Base-by-base conservation (phyloP, 2,329 filamentous ascomycete genomes). In the Stenocarpella maydis region DNA sequence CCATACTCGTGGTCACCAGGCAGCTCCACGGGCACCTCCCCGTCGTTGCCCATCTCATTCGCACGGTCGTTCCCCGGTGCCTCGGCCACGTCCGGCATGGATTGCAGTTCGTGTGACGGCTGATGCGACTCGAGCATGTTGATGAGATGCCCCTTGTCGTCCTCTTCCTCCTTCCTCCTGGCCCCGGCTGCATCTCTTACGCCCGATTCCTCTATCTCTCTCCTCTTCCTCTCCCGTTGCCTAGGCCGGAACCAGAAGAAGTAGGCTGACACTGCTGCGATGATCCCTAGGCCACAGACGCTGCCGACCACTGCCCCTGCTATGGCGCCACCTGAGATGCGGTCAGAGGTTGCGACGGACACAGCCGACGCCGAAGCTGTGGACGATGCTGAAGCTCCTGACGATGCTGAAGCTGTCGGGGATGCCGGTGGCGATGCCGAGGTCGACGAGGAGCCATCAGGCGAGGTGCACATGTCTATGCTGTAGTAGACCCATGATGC, bases 231-330 rank as follows among this genome's bases (percentile, higher is more conserved):
- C 50, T 53, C 58, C 1, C 61, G 58, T 17, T 69, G 67, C 28
- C 17, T 69, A 6, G 67, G 67, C 17, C 67, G 26, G 49, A 69
- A 69, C 67, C 67, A 69, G 49, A 69, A 69, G 7, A 69, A 53
- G 24, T 69, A 69, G 24, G 10, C 49, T 21, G 26, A 69, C 6
- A 69, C 58, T 5, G 67, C 58, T 41, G 67, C 67, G n/a, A 69
- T 65, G 24, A 69, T 55, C 0, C 67, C 67, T 12, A 69, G 49
- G 14, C 58, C 67, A 15, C 58, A 69, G 17, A 65, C 58, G 43
- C 67, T 69, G 4, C 67, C 67, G 14, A 69, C 58, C 4, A 69
- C 58, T 6, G 67, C 50, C 3, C 67, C 67, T n/a, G 49, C 67
- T 2, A 69, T 69, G 12, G 37, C 67, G 17, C 67, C 67, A 15